phyloP scores from a whole-genome alignment of 257 asterid genomes.

The Ehretia macrophylla region DNA sequence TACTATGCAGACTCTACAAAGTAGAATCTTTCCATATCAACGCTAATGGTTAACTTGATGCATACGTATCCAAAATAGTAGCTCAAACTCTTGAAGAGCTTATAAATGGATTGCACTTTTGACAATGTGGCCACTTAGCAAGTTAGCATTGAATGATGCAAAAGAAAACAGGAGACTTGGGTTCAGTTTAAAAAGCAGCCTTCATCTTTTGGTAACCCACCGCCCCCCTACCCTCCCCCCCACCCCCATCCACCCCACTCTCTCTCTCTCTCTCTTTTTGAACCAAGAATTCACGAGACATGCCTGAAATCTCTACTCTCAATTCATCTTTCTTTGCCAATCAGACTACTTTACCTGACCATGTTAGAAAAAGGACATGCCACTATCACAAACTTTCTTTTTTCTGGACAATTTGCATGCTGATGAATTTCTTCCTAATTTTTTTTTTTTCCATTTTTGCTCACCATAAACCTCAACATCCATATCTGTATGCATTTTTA shows the following conservation, averaged over 20 bases:
- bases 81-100: slow-evolving; percentile 3
- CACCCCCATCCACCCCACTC: too few relatives aligned
- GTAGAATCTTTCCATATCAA: too few relatives aligned
- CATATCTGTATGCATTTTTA: slow-evolving; percentile 11
- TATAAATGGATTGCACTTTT: slow-evolving; percentile 14
- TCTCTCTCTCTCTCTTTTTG: not conserved
- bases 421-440: slow-evolving; percentile 4
- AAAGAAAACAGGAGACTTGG: slow-evolving; percentile 24
- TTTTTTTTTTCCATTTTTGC: slow-evolving; percentile 14
- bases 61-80: too few relatives aligned
- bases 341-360: too few relatives aligned
- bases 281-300: slow-evolving; percentile 42
- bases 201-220: too few relatives aligned
- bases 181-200: slow-evolving; percentile 17
- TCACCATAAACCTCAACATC: slow-evolving; percentile 11
- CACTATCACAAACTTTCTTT: slow-evolving; percentile 26
- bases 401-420: slow-evolving; percentile 23
- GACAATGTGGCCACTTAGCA: slow-evolving; percentile 20
- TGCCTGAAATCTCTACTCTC: slow-evolving; percentile 31
- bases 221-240: slow-evolving; percentile 6
- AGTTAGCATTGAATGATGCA: slow-evolving; percentile 25
- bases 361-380: too few relatives aligned
- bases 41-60: too few relatives aligned
- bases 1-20: too few relatives aligned
- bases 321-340: slow-evolving; percentile 19